Conservation (phyloP, 2,329 filamentous ascomycete genomes). For the Curvularia spicifera region DNA sequence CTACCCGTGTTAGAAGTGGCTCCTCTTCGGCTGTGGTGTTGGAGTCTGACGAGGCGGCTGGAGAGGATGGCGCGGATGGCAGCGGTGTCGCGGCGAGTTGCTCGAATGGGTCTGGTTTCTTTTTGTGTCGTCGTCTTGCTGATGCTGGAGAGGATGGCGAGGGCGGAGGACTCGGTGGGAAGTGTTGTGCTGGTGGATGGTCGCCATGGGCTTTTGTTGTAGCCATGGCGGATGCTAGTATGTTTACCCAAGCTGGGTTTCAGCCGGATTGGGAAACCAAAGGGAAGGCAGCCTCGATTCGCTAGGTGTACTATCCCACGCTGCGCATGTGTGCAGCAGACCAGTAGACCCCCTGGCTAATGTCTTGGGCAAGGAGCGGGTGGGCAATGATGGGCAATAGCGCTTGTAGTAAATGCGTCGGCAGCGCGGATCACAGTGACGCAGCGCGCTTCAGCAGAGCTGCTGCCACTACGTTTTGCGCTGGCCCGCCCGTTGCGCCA, state of each 20-base stretch:
- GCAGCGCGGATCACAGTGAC: constrained; percentile 14
- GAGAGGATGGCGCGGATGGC: constrained; percentile 31
- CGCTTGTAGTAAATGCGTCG: neutral
- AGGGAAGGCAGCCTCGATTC: neutral
- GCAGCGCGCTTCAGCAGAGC: constrained; percentile 21
- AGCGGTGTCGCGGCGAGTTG: constrained; percentile 36
- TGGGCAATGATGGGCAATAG: neutral
- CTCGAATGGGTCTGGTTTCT: constrained; percentile 41
- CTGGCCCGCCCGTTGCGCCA: constrained; percentile 18
- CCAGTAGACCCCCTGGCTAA: neutral
- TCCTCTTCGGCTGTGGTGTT: constrained; percentile 23
- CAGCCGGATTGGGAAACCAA: neutral
- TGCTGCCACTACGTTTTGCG: constrained; percentile 6
- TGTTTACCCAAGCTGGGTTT: neutral
- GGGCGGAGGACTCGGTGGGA: constrained; percentile 18
- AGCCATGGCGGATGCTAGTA: constrained; percentile 15
- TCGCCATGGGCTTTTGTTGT: constrained; percentile 21
- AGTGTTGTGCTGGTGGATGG: constrained; percentile 24
- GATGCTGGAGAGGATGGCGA: constrained; percentile 36
- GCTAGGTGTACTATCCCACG: neutral
- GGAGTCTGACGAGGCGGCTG: constrained; percentile 14
- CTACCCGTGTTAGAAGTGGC: constrained; percentile 35
- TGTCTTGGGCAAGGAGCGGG: neutral
- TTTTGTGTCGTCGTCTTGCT: constrained; percentile 29
- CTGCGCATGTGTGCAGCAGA: neutral